Base-by-base conservation (phyloP, 768 basidiomycete species). In the Phaffia tasmanica region DNA sequence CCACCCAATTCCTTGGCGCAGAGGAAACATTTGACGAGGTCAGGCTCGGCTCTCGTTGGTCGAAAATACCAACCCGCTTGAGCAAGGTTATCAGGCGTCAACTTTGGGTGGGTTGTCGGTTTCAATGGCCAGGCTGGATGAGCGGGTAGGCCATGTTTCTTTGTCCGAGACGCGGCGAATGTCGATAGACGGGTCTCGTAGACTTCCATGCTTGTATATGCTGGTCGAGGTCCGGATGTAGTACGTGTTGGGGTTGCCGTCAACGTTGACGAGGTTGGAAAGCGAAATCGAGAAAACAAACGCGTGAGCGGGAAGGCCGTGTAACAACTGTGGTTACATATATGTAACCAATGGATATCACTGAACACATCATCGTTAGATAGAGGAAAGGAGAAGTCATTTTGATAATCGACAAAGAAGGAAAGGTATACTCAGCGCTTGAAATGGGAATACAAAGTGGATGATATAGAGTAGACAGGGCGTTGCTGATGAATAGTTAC, bases 1-100 rank as follows among this genome's bases (percentile, higher is more conserved):
- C 86, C 88, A 63, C 84, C 83, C 11, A 97, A 80, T 69, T 86
- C 80, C 72, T 92, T 88, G 55, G 80, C 81, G 78, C 93, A 98
- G 70, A 86, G 78, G 75, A 86, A 95, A 75, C 93, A 98, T 4
- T 82, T 68, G 25, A 87, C 90, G 71, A 83, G 85, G 76, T 92
- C 89, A 19, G 79, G 79, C 68, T 86, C 84, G 7, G 67, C 55
- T 27, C 84, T 82, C 67, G 79, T 78, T 0, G 89, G 89, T 69
- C 80, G 80, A 77, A 81, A 92, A 80, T 83, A 93, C 78, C 94
- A 97, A 11, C 93, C 93, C 2, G 93, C 93, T 70, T 86, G 84
- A 1, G 93, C 86, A 19, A 98, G 83, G 3, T 82, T 80, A 62
- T 81, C 77, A 1, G 92, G 85, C 60, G 83, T 91, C 56, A 92